Percentiles rank a stretch among this genome's conserved stretches.
Conservation (phyloP, 208 protist genomes). For the Angomonas ambiguus region DNA sequence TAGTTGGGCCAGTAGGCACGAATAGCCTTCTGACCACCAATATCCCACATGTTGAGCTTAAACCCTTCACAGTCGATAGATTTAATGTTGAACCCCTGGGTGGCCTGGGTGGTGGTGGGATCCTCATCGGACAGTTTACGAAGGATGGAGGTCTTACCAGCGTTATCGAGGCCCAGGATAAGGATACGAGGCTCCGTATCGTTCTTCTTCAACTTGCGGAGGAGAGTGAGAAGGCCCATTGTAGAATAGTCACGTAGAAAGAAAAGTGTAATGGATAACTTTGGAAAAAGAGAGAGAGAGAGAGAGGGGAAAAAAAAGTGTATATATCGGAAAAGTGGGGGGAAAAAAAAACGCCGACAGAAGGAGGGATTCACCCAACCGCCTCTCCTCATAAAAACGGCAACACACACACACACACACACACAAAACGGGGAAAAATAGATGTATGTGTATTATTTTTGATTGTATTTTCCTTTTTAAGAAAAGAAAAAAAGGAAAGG, state of each 20-base stretch:
- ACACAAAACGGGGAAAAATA: background rate
- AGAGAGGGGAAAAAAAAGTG: background rate
- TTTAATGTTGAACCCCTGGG: slow-evolving; percentile 99
- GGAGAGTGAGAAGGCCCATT: slow-evolving; percentile 95
- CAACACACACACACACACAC: background rate
- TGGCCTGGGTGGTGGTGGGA: slow-evolving; percentile 94
- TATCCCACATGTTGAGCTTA: slow-evolving; percentile 99
- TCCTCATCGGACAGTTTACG: slow-evolving; percentile 95
- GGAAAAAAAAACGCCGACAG: too few species aligned
- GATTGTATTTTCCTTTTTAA: background rate
- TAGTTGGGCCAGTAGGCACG: slow-evolving; percentile 98
- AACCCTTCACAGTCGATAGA: slow-evolving; percentile 93
- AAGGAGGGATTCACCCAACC: too few species aligned
- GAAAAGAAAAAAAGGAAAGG: slow-evolving; percentile 11
- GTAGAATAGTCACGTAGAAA: slow-evolving; percentile 1
- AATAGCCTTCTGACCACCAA: slow-evolving; percentile 97
- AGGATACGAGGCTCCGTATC: slow-evolving; percentile 94
- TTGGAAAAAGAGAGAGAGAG: background rate
- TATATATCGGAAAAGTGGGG: background rate
- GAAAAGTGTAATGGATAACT: background rate
- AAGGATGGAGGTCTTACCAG: slow-evolving; percentile 98
- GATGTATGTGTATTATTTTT: too few species aligned
- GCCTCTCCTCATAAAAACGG: too few species aligned
- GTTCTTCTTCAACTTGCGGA: slow-evolving; percentile 91
- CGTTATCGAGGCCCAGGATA: slow-evolving; percentile 98